These are phyloP conservation scores for Penicillium sp. DNA, from an alignment of 2,329 filamentous ascomycete species.

Conservation along the genomic window DNA sequence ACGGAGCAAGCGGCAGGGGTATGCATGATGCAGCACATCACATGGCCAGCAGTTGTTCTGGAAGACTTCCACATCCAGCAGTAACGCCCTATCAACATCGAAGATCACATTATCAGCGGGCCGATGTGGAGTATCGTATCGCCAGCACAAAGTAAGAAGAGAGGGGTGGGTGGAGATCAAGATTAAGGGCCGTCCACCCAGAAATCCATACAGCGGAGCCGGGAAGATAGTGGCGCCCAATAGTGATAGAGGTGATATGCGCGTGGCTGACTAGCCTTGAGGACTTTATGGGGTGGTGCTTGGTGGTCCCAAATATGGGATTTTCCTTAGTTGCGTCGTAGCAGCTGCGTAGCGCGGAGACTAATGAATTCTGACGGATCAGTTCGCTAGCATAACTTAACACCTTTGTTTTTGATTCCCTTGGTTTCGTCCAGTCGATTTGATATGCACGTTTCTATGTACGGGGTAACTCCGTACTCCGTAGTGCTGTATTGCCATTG, in stretches of 20 bases:
- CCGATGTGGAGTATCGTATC: neutral
- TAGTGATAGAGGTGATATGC: neutral
- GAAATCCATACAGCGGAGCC: neutral
- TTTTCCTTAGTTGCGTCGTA: neutral
- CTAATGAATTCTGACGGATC: neutral
- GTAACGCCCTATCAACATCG: neutral
- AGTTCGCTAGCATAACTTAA: neutral
- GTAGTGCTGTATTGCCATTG: no score
- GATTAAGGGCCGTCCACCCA: neutral
- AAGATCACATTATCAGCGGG: neutral
- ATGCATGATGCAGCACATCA: neutral
- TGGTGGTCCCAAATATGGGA: neutral
- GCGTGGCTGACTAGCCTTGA: neutral
- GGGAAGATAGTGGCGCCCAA: neutral
- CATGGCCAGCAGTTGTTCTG: neutral
- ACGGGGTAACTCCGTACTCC: neutral
- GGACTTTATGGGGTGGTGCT: neutral
- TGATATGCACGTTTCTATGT: neutral
- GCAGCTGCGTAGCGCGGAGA: neutral
- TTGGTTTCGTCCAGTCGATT: neutral
- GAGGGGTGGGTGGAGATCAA: neutral
- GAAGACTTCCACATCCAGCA: neutral
- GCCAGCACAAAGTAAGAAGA: neutral
- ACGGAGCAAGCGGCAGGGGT: neutral
- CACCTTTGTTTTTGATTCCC: no score